A percentile compares a stretch with the other conserved stretches of the same genome.
These are phyloP conservation scores for Nematocida minor DNA, from an alignment of 371 early-diverging fungal genomes.

Conservation along the genomic window DNA sequence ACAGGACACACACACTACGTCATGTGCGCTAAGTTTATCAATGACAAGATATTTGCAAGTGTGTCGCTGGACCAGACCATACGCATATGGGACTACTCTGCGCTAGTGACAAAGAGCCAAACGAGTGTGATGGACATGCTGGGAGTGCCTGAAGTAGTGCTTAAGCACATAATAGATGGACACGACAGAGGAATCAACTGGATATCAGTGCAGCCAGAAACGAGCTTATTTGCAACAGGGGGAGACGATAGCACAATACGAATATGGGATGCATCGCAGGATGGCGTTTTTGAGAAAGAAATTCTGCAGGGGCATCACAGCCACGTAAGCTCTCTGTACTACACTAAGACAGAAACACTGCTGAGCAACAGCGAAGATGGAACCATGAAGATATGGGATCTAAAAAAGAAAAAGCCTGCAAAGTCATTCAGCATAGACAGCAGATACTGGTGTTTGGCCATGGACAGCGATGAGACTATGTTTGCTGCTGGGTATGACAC, in stretches of 20 bases:
- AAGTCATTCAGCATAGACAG: conserved; percentile 79
- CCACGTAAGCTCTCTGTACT: conserved; percentile 88
- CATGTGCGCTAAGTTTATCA: conserved; percentile 95
- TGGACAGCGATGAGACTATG: conserved; percentile 69
- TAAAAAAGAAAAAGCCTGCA: conserved; percentile 75
- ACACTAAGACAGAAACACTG: conserved; percentile 75
- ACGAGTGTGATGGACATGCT: conserved; percentile 77
- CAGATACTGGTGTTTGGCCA: conserved; percentile 87
- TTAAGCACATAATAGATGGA: conserved; percentile 92
- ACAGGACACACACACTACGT: conserved; percentile 98
- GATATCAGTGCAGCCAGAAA: conserved; percentile 83
- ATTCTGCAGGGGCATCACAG: conserved; percentile 92
- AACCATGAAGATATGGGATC: conserved; percentile 87
- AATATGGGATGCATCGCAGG: conserved; percentile 89
- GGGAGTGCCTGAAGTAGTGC: conserved; percentile 83
- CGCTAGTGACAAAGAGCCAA: conserved; percentile 65
- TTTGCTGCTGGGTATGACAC: conserved; percentile 75
- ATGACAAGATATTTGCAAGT: conserved; percentile 88
- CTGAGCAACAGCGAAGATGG: conserved; percentile 89
- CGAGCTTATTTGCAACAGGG: conserved; percentile 83
- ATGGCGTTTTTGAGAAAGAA: conserved; percentile 90
- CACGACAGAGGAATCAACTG: conserved; percentile 97
- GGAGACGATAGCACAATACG: conserved; percentile 95
- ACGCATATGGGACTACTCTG: conserved; percentile 92
- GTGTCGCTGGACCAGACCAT: conserved; percentile 94